Conservation (phyloP, 2,329 filamentous ascomycete genomes). For the Fusarium coffeatum region DNA sequence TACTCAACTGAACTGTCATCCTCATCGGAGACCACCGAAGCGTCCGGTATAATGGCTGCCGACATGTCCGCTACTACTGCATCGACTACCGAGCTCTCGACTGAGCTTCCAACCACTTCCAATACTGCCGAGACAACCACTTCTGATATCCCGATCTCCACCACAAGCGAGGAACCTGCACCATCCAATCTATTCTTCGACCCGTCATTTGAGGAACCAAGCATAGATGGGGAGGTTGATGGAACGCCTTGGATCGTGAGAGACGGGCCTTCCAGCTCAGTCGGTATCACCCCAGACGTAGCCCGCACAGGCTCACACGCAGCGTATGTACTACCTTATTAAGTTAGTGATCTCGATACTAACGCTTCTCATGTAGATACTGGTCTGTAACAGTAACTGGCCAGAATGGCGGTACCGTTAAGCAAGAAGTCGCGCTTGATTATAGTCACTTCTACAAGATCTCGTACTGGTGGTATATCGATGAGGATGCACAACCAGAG, state of each 20-base stretch:
- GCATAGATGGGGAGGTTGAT: background rate
- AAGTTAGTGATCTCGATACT: background rate
- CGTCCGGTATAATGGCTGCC: background rate
- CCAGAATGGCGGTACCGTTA: background rate
- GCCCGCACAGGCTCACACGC: background rate
- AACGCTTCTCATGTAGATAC: background rate
- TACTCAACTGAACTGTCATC: background rate
- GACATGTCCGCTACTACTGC: background rate
- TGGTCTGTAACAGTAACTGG: background rate
- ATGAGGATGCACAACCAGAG: background rate
- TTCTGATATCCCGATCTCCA: background rate
- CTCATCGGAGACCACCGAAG: background rate
- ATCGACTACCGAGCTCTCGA: background rate
- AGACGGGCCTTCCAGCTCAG: background rate
- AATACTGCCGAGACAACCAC: too few species aligned
- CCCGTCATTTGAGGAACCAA: background rate
- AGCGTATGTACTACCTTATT: background rate
- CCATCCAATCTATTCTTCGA: background rate
- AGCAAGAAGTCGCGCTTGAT: background rate
- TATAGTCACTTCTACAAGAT: accelerated
- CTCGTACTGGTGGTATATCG: background rate
- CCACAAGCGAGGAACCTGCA: background rate
- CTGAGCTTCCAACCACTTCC: background rate
- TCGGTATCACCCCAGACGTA: background rate
- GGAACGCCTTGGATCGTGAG: background rate